phyloP scores from a whole-genome alignment of 768 basidiomycete genomes.

The Rubroboletus pulcherrimus region DNA sequence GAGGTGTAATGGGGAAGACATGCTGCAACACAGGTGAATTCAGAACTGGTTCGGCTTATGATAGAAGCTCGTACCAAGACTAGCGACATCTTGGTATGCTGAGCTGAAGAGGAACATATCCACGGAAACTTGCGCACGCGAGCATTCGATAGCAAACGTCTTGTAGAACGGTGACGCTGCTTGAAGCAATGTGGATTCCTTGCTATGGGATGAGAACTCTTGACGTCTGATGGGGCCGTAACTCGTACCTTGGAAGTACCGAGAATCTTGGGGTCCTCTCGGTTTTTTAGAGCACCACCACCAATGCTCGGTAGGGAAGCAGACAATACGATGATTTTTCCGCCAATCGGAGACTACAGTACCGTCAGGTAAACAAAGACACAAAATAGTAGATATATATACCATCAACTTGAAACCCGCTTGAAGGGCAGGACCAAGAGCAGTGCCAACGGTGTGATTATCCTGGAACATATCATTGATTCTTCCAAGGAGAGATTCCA shows the following conservation, averaged over 20 bases:
- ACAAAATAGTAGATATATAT: slow-evolving; percentile 10
- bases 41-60: neutral
- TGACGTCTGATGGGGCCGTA: neutral
- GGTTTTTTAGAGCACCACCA: slow-evolving; percentile 87
- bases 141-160: slow-evolving; percentile 98
- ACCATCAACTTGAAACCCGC: slow-evolving; percentile 96
- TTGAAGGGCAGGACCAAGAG: slow-evolving; percentile 90
- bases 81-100: slow-evolving; percentile 92
- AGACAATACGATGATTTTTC: slow-evolving; percentile 87
- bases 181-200: slow-evolving; percentile 92
- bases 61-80: slow-evolving; percentile 53
- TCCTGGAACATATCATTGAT: slow-evolving; percentile 98
- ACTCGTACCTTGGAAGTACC: slow-evolving; percentile 81
- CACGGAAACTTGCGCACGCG: slow-evolving; percentile 92
- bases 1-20: slow-evolving; percentile 96
- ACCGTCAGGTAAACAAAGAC: neutral
- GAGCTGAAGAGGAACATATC: slow-evolving; percentile 99
- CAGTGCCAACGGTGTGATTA: slow-evolving; percentile 89
- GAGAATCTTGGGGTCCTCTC: slow-evolving; percentile 94
- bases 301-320: slow-evolving; percentile 85
- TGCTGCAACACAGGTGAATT: slow-evolving; percentile 41
- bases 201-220: slow-evolving; percentile 2
- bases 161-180: slow-evolving; percentile 97
- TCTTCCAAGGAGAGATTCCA: slow-evolving; percentile 78
- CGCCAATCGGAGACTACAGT: slow-evolving; percentile 80